Conservation (phyloP, 2,329 filamentous ascomycete species). For the Trichoderma oligosporum region DNA sequence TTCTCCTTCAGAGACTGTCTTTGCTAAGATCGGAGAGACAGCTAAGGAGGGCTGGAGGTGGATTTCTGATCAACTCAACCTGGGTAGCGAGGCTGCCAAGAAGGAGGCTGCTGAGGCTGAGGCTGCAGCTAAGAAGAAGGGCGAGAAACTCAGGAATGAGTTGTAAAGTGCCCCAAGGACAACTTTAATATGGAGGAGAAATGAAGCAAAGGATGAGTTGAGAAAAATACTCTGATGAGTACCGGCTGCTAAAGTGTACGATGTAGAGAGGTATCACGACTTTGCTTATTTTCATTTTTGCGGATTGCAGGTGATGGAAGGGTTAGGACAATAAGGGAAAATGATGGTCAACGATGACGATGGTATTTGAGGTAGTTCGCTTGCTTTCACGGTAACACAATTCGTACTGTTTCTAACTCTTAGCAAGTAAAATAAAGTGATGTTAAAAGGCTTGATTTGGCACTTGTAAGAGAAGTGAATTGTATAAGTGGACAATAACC, state of each 20-base stretch:
- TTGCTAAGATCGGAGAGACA: slow-evolving; percentile 57
- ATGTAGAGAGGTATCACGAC: not conserved
- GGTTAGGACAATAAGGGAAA: not conserved
- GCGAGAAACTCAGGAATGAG: slow-evolving; percentile 44
- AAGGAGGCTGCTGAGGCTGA: slow-evolving; percentile 42
- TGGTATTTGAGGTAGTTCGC: not conserved
- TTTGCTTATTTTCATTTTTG: not conserved
- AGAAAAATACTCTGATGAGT: not conserved
- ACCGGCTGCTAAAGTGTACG: not conserved
- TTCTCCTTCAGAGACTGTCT: slow-evolving; percentile 60
- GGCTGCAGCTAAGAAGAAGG: slow-evolving; percentile 29
- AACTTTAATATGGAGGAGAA: not conserved
- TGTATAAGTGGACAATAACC: too few species aligned
- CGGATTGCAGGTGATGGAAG: not conserved
- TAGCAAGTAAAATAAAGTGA: not conserved
- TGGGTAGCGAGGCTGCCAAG: slow-evolving; percentile 48
- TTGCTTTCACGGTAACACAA: not conserved
- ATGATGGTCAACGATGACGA: not conserved
- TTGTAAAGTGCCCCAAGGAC: slow-evolving; percentile 36
- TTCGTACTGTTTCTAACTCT: not conserved
- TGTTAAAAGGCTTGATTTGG: too few species aligned
- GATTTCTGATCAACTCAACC: slow-evolving; percentile 46
- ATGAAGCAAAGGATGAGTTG: not conserved
- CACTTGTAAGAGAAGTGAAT: too few species aligned
- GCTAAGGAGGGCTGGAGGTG: slow-evolving; percentile 49